These are phyloP conservation scores for Cryomyces minteri DNA, from an alignment of 495 filamentous ascomycete genomes.

Conservation along the genomic window DNA sequence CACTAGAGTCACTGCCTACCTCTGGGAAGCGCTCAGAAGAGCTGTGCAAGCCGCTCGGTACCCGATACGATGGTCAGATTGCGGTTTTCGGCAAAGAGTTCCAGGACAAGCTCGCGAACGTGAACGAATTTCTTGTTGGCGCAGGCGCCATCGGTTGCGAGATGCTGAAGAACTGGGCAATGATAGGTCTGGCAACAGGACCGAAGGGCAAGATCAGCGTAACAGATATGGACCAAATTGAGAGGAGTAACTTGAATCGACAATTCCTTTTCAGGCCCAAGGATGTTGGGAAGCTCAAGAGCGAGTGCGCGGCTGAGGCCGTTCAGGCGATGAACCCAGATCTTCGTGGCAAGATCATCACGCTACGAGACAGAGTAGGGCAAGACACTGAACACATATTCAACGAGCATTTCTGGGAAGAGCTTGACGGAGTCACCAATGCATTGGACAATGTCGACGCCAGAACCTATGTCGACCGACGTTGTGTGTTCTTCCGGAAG, in stretches of 20 bases:
- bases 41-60: conserved; percentile 61
- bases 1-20: conserved; percentile 77
- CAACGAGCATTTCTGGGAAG: conserved; percentile 84
- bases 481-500: conserved; percentile 98
- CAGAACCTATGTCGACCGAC: conserved; percentile 88
- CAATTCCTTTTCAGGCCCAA: conserved; percentile 92
- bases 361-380: conserved; percentile 76
- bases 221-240: conserved; percentile 96
- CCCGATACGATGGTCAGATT: conserved; percentile 92
- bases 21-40: conserved; percentile 62
- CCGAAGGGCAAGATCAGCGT: conserved; percentile 76
- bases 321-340: conserved; percentile 93
- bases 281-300: conserved; percentile 95
- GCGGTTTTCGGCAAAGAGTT: conserved; percentile 88
- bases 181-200: conserved; percentile 88
- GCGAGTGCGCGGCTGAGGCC: conserved; percentile 77
- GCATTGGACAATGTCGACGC: conserved; percentile 97
- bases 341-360: conserved; percentile 63
- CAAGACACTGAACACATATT: conserved; percentile 89
- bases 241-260: conserved; percentile 96
- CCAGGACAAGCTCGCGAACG: conserved; percentile 80
- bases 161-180: conserved; percentile 99
- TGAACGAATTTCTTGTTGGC: conserved; percentile 86
- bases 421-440: conserved; percentile 86
- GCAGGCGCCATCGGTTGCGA: conserved; percentile 97